Conservation (phyloP, 1,284 basidiomycete genomes). For the Cystobasidium sp. region DNA sequence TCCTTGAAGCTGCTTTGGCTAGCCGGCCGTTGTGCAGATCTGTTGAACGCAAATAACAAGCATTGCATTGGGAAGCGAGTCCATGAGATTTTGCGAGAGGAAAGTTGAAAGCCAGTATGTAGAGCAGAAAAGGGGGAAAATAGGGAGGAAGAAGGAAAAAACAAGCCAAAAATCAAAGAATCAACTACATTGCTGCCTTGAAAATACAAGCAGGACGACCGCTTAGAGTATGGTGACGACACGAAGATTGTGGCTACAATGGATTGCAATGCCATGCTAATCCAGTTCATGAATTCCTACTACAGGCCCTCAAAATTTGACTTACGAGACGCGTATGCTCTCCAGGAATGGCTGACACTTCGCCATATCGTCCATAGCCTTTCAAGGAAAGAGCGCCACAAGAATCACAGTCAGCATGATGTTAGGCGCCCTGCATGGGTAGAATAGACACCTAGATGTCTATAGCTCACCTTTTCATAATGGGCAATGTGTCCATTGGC, state of each 20-base stretch:
- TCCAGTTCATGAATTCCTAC: not conserved
- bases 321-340: conserved; percentile 41
- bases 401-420: not conserved
- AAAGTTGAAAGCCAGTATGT: not conserved
- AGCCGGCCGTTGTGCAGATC: not conserved
- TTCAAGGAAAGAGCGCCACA: too few relatives aligned
- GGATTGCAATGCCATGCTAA: not conserved
- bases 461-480: conserved; percentile 60
- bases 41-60: not conserved
- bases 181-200: conserved; percentile 21
- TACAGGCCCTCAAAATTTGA: not conserved
- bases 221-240: too few relatives aligned
- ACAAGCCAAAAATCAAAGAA: not conserved
- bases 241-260: too few relatives aligned
- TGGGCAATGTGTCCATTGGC: conserved; percentile 95
- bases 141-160: not conserved
- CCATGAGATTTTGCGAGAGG: not conserved
- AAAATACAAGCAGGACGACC: conserved; percentile 1
- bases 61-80: not conserved
- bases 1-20: conserved; percentile 16
- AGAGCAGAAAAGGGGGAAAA: not conserved
- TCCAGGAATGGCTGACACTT: conserved; percentile 42
- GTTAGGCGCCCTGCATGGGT: not conserved
- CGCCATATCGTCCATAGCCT: conserved; percentile 43
- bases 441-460: not conserved